Base-by-base conservation (phyloP, 495 filamentous ascomycete genomes). In the Neurospora terricola region DNA sequence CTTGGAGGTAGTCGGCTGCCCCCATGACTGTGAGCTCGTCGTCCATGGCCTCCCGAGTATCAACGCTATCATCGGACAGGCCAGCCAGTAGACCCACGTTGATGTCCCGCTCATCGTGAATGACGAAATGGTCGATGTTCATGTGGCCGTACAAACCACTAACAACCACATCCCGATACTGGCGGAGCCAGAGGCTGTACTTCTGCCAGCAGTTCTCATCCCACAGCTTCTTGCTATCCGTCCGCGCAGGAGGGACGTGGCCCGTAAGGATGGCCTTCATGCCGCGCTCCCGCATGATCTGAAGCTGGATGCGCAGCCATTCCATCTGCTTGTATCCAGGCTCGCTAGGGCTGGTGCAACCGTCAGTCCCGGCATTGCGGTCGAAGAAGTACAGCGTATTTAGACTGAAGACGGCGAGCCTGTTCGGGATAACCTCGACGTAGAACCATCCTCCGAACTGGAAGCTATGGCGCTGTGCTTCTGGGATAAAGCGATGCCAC, bases 331-430 rank as follows among this genome's bases (percentile, higher is more conserved):
- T 90, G 78, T 91, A 98, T 1, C 96, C 96, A 0, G 94, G 94
- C 79, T 98, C 92, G 3, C 87, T 88, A 34, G 88, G 88, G 54
- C 84, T 79, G 8, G 88, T 88, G 79, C 96, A 99, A 40, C 94
- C 96, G 78, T 99, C 93, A 30, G 97, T 92, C 12, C 92, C 96
- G 21, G 90, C 90, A 80, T 99, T 99, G 45, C 92, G 92, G 70
- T 92, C 90, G 82, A 93, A 98, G 78, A 98, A 97, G 82, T 97
- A 99, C 81, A 99, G 84, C 0, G 96, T 98, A 81, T 99, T 99
- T 77, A 99, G 83, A 80, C 94, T 98, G 82, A 99, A 92, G 72
- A 97, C 93, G 21, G 93, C 92, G 48, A 99, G 88, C 62, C 90
- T 87, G 75, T 91, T 84, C 4, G 95, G 95, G 43, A 99, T 92